Evolutionary conservation across 805 yeast species (phyloP).

Genomic region (Blastobotrys robertii): DNA sequence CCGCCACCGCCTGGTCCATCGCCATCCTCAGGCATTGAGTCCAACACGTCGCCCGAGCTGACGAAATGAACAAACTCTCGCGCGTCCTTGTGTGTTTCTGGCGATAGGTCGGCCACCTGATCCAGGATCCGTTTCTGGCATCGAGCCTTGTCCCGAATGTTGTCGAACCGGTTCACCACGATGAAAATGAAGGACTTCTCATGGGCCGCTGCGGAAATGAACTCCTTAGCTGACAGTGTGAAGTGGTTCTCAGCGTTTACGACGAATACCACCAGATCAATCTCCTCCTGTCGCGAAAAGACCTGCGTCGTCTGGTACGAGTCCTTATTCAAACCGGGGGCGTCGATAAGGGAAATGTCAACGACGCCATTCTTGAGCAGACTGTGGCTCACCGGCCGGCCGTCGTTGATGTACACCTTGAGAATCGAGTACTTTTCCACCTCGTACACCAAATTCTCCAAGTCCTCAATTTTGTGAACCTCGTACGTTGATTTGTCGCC

Average conservation of each 20-base stretch:
- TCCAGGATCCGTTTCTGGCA: conserved; percentile 71
- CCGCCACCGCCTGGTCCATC: conserved; percentile 28
- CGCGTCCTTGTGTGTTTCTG: conserved; percentile 83
- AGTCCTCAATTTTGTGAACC: conserved; percentile 40
- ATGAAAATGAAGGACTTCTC: conserved; percentile 89
- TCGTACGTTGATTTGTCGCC: conserved; percentile 60
- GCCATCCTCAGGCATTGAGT: conserved; percentile 30
- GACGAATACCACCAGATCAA: conserved; percentile 91
- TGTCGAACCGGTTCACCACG: conserved; percentile 88
- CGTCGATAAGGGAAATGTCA: conserved; percentile 88
- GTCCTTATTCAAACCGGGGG: conserved; percentile 93
- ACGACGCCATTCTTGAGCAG: conserved; percentile 81
- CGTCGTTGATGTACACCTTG: conserved; percentile 74
- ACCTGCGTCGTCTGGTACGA: conserved; percentile 91
- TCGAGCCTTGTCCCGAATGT: conserved; percentile 66
- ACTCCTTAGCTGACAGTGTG: conserved; percentile 89
- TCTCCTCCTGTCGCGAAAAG: conserved; percentile 92
- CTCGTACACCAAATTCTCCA: conserved; percentile 63
- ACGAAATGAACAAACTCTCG: conserved; percentile 91
- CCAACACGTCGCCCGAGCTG: conserved; percentile 46
- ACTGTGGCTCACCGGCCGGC: conserved; percentile 55
- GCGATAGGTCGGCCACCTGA: conserved; percentile 78
- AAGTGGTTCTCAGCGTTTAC: conserved; percentile 95
- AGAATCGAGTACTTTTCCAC: conserved; percentile 63
- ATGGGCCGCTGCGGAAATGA: conserved; percentile 78